Evolutionary conservation across 495 filamentous ascomycete genomes (phyloP).

Genomic region (Tuber melanosporum): DNA sequence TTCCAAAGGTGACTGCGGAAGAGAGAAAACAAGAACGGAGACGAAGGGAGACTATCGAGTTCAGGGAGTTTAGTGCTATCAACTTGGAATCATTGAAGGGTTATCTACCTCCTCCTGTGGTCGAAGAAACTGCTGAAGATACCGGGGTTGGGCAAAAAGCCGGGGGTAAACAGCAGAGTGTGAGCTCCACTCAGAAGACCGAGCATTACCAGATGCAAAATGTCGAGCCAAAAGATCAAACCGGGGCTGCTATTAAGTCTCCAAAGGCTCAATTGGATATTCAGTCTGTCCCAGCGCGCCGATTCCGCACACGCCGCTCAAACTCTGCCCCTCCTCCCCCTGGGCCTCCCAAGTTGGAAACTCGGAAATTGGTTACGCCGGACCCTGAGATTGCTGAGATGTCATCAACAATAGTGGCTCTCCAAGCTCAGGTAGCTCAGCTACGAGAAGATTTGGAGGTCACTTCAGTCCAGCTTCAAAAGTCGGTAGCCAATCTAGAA

Average conservation of each 20-base stretch:
- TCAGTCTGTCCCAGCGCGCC: slow-evolving; percentile 4
- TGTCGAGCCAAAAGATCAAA: slow-evolving; percentile 4
- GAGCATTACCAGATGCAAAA: slow-evolving; percentile 8
- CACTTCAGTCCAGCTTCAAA: slow-evolving; percentile 31
- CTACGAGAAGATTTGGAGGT: slow-evolving; percentile 35
- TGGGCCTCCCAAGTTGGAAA: slow-evolving; percentile 3
- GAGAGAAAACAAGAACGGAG: slow-evolving; percentile 34
- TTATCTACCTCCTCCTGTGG: slow-evolving; percentile 23
- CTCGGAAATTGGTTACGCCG: neutral
- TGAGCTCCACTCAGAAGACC: neutral
- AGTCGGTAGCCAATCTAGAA: slow-evolving; percentile 20
- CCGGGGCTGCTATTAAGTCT: neutral
- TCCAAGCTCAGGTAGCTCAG: slow-evolving; percentile 28
- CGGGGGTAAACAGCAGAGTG: neutral
- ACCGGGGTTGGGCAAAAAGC: neutral
- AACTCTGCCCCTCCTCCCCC: slow-evolving; percentile 37
- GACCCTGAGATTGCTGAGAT: neutral
- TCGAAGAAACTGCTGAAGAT: slow-evolving; percentile 18
- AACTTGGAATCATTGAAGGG: slow-evolving; percentile 34
- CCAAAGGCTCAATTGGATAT: slow-evolving; percentile 4
- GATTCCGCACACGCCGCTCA: slow-evolving; percentile 32
- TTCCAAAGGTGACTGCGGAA: slow-evolving; percentile 23
- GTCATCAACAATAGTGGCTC: slow-evolving; percentile 18
- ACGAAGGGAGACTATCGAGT: slow-evolving; percentile 40
- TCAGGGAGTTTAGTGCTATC: slow-evolving; percentile 40